These are phyloP conservation scores for Monilinia fructigena DNA, from an alignment of 2,329 filamentous ascomycete genomes.

Conservation along the genomic window DNA sequence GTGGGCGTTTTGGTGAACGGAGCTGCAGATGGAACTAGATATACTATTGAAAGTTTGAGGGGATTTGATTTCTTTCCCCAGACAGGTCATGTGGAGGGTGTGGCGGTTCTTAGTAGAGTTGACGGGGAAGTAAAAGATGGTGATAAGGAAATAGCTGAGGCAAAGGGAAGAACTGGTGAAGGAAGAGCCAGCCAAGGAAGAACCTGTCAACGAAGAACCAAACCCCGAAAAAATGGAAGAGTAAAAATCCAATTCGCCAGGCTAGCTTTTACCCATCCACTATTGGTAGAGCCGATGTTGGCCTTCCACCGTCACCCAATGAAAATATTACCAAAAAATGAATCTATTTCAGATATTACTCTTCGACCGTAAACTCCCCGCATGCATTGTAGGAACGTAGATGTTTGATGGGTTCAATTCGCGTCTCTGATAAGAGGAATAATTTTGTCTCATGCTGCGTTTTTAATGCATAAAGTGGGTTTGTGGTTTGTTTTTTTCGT, in stretches of 20 bases:
- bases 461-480: neutral
- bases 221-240: neutral
- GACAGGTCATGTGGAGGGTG: slow-evolving; percentile 68
- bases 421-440: slow-evolving; percentile 9
- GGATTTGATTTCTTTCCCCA: slow-evolving; percentile 99
- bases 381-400: slow-evolving; percentile 4
- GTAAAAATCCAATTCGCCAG: neutral
- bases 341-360: neutral
- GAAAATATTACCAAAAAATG: slow-evolving; percentile 8
- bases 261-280: neutral
- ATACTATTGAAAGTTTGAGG: slow-evolving; percentile 84
- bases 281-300: neutral
- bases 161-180: slow-evolving; percentile 2
- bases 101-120: slow-evolving; percentile 61
- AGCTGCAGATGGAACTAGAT: slow-evolving; percentile 52
- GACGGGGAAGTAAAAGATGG: slow-evolving; percentile 39
- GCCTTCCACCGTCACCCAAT: neutral
- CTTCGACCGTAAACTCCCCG: neutral
- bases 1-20: slow-evolving; percentile 84
- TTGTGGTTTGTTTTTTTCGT: neutral
- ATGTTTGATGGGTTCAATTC: neutral
- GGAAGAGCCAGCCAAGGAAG: neutral
- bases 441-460: neutral
- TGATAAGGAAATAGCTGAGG: slow-evolving; percentile 12
- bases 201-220: neutral